These are phyloP conservation scores for Gracilaria caudata DNA, from an alignment of 23 red algal species.

Conservation along the genomic window DNA sequence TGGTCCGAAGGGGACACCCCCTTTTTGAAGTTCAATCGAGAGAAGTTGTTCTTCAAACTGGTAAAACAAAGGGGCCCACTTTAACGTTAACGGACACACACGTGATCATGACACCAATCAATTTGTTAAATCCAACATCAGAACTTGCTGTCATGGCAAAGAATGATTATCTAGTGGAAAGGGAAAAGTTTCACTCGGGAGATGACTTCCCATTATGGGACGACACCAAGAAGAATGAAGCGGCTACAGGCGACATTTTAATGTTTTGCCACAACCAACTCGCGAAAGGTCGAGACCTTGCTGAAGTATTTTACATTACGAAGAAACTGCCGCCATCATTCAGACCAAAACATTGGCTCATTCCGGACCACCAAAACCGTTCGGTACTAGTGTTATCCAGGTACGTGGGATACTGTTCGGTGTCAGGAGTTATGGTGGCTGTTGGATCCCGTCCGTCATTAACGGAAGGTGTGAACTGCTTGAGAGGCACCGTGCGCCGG, in stretches of 20 bases:
- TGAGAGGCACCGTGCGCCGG: not conserved
- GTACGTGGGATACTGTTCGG: constrained; percentile 28
- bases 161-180: constrained; percentile 10
- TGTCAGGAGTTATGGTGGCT: constrained; percentile 26
- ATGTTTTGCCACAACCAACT: constrained; percentile 38
- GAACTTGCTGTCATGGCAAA: not conserved
- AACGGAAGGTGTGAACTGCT: constrained; percentile 26
- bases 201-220: constrained; percentile 17
- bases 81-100: not conserved
- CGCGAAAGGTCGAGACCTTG: not conserved
- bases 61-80: not conserved
- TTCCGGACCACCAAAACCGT: not conserved
- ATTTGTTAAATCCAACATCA: constrained; percentile 10
- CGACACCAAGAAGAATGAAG: not conserved
- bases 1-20: not conserved
- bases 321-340: not conserved
- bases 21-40: not conserved
- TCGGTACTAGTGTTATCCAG: constrained; percentile 19
- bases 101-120: constrained; percentile 27
- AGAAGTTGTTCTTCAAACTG: not conserved
- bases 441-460: not conserved
- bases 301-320: constrained; percentile 40
- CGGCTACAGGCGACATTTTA: constrained; percentile 2
- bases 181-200: not conserved
- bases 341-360: constrained; percentile 16